Conservation (phyloP, 2,329 filamentous ascomycete species). For the Colletotrichum tropicicola region DNA sequence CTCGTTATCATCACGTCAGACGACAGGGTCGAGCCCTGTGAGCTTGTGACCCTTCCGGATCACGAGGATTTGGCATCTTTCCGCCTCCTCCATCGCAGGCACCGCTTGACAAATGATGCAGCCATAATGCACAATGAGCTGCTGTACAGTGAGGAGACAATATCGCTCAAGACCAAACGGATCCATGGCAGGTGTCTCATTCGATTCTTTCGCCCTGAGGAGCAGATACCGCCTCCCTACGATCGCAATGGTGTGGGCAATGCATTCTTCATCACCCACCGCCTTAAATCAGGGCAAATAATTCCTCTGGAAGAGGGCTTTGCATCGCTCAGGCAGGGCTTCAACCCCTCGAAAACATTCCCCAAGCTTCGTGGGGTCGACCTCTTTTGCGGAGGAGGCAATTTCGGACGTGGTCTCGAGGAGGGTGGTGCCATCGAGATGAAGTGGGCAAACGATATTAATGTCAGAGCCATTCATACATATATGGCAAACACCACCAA, state of each 20-base stretch:
- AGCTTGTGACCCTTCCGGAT: slow-evolving; percentile 53
- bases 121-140: slow-evolving; percentile 67
- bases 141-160: slow-evolving; percentile 59
- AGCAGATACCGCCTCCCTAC: slow-evolving; percentile 70
- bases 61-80: slow-evolving; percentile 49
- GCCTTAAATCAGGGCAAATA: slow-evolving; percentile 31
- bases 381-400: slow-evolving; percentile 82
- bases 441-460: slow-evolving; percentile 74
- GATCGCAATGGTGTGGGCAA: slow-evolving; percentile 71
- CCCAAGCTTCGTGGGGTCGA: slow-evolving; percentile 69
- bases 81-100: slow-evolving; percentile 62
- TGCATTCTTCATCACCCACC: slow-evolving; percentile 69
- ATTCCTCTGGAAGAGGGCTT: slow-evolving; percentile 31
- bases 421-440: slow-evolving; percentile 74
- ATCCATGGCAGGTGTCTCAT: slow-evolving; percentile 69
- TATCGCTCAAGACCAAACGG: slow-evolving; percentile 43
- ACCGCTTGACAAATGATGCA: slow-evolving; percentile 38
- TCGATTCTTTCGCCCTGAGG: slow-evolving; percentile 56
- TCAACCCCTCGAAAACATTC: slow-evolving; percentile 50
- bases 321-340: slow-evolving; percentile 59
- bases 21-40: slow-evolving; percentile 65
- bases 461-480: slow-evolving; percentile 71
- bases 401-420: slow-evolving; percentile 79
- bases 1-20: slow-evolving; percentile 49
- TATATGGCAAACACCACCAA: slow-evolving; percentile 72